These are phyloP conservation scores for Solanum peruvianum DNA, from an alignment of 257 asterid genomes.

Conservation along the genomic window DNA sequence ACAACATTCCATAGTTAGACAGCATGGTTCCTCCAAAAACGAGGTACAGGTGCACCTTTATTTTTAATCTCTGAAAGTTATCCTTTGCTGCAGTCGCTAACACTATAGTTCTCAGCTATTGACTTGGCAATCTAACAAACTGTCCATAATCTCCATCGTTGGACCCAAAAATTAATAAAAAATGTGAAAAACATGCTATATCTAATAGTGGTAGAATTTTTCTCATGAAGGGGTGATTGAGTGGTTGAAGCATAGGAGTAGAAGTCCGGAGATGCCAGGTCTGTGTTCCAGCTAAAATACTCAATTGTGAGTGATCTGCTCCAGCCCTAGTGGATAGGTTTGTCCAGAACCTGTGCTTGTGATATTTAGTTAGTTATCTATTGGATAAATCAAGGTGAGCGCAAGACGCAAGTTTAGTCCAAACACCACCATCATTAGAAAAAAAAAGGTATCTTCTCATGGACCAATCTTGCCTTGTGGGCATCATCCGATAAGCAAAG, in stretches of 20 bases:
- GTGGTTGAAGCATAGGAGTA: background rate
- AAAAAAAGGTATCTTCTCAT: background rate
- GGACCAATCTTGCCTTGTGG: background rate
- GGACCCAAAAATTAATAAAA: background rate
- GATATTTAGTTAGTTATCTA: background rate
- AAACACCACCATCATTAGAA: background rate
- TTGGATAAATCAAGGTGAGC: background rate
- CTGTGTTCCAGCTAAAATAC: background rate
- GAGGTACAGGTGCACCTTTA: slow-evolving; percentile 30
- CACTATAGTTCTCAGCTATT: background rate
- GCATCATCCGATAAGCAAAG: background rate
- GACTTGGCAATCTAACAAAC: background rate
- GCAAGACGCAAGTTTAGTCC: background rate
- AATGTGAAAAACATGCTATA: background rate
- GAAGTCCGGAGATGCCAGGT: background rate
- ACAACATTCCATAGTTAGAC: slow-evolving; percentile 59
- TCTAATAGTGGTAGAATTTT: background rate
- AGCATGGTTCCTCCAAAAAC: slow-evolving; percentile 44
- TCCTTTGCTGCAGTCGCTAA: background rate
- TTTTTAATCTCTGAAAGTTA: background rate
- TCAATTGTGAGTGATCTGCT: background rate
- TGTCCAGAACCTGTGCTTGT: background rate
- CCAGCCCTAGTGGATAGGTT: background rate
- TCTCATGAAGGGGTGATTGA: background rate
- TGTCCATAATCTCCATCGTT: background rate